Base-by-base conservation (phyloP, 768 basidiomycete genomes). In the Inosperma sp. region DNA sequence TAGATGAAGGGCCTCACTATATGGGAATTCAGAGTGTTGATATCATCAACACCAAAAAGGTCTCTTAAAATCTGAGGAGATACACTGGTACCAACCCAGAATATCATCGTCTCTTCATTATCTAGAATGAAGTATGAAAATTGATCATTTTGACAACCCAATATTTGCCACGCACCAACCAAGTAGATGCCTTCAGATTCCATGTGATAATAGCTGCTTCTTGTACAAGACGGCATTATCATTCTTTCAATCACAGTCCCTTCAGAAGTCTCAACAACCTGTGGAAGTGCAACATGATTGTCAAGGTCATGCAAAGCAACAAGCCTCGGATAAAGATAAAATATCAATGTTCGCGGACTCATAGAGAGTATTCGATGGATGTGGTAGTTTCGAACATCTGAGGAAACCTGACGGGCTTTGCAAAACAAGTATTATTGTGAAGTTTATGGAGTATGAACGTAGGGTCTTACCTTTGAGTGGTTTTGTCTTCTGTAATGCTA, bases 381-480 rank as follows among this genome's bases (percentile, higher is more conserved):
- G 60, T 86, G 79, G 62, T 85, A 88, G 57, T 93, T 91, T 45
- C 96, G 86, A 9, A 94, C 92, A 60, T 98, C 96, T n/a, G 93
- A 86, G 5, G 88, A 84, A 42, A 99, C 93, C 58, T 81, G 84
- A 13, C 88, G 83, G 39, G 83, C 93, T 94, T 60, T 19, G 47
- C 41, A 33, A 37, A 37, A 21, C 26, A 5, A 43, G 25, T 8
- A 29, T 31, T 7, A 22, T 33, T 21, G 26, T 14, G 36, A 34
- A 22, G 7, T 33, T 53, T 22, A 34, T 26, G 40, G 43, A 45
- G 3, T 41, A n/a, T 33, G 17, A n/a, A 40, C 30, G 19, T n/a
- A 53, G 40, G 33, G 45, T 6, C 57, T 52, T 62, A 83, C 95
- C 92, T 84, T 96, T 95, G n/a, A 99, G 69, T 16, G 93, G 84